Conservation (phyloP, 2,329 filamentous ascomycete species). For the Chrysosporium queenslandicum region DNA sequence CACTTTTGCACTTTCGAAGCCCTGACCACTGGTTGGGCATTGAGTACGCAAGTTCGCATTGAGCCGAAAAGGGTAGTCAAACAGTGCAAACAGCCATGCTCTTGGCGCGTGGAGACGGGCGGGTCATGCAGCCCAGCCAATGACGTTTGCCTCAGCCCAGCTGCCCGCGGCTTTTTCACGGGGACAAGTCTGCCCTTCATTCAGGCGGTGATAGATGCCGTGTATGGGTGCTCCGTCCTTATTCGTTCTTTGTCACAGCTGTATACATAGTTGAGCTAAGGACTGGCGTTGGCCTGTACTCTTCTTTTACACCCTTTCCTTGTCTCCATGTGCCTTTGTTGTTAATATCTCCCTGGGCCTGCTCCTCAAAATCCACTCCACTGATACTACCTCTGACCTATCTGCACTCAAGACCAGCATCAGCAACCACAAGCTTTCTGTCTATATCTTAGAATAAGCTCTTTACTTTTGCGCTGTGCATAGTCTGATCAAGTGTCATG, state of each 20-base stretch:
- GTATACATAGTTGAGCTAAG: neutral
- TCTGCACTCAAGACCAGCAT: too few relatives aligned
- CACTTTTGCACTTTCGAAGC: too few relatives aligned
- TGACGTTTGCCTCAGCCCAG: neutral
- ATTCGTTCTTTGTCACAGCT: neutral
- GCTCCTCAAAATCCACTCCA: too few relatives aligned
- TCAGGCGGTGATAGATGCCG: neutral
- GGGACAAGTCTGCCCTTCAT: neutral
- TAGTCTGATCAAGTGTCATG: constrained; percentile 39
- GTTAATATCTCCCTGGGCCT: too few relatives aligned
- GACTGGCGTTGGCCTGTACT: neutral
- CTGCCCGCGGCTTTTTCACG: neutral
- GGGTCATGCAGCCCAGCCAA: neutral
- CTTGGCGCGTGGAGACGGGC: too few relatives aligned
- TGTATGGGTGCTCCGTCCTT: neutral
- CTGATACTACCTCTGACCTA: too few relatives aligned
- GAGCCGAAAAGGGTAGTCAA: too few relatives aligned
- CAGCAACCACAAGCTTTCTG: too few relatives aligned
- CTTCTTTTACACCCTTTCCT: neutral
- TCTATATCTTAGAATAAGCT: neutral
- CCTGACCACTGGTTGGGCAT: too few relatives aligned
- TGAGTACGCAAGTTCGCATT: too few relatives aligned
- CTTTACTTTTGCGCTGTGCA: too few relatives aligned
- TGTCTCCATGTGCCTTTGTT: neutral
- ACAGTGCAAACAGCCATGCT: too few relatives aligned